Percentiles rank a stretch among this genome's conserved stretches.
These are phyloP conservation scores for Cryomyces antarcticus DNA, from an alignment of 495 filamentous ascomycete genomes.

Conservation along the genomic window DNA sequence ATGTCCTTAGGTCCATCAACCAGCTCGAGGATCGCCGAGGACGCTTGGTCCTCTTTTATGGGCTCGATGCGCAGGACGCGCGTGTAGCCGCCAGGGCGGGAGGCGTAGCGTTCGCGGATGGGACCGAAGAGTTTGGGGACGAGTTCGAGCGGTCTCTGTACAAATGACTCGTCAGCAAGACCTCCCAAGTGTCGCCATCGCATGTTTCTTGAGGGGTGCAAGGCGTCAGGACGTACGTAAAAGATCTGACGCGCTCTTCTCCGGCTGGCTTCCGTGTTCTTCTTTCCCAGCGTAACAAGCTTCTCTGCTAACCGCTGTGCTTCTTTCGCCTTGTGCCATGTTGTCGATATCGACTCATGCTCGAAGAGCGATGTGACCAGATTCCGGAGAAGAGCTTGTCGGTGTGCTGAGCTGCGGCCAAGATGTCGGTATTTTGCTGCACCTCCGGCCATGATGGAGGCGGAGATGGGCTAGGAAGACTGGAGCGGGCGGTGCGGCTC, in stretches of 20 bases:
- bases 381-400: slow-evolving; percentile 86
- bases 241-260: slow-evolving; percentile 51
- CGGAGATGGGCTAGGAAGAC: not conserved
- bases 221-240: slow-evolving; percentile 39
- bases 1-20: slow-evolving; percentile 91
- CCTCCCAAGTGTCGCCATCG: not conserved
- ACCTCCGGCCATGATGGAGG: slow-evolving; percentile 56
- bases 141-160: slow-evolving; percentile 39
- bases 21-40: slow-evolving; percentile 81
- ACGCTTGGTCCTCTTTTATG: slow-evolving; percentile 52
- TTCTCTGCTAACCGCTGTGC: slow-evolving; percentile 83
- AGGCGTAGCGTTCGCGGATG: slow-evolving; percentile 55
- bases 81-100: slow-evolving; percentile 84
- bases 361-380: slow-evolving; percentile 87
- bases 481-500: not conserved
- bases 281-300: slow-evolving; percentile 81
- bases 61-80: slow-evolving; percentile 77
- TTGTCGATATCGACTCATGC: slow-evolving; percentile 82
- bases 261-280: slow-evolving; percentile 58
- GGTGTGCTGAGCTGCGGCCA: slow-evolving; percentile 61
- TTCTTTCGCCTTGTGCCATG: slow-evolving; percentile 93
- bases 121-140: slow-evolving; percentile 77
- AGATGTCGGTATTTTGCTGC: slow-evolving; percentile 71
- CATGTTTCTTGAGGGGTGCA: not conserved
- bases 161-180: not conserved